Conservation (phyloP, 2,329 filamentous ascomycete genomes). For the Epichloe coenophiala region DNA sequence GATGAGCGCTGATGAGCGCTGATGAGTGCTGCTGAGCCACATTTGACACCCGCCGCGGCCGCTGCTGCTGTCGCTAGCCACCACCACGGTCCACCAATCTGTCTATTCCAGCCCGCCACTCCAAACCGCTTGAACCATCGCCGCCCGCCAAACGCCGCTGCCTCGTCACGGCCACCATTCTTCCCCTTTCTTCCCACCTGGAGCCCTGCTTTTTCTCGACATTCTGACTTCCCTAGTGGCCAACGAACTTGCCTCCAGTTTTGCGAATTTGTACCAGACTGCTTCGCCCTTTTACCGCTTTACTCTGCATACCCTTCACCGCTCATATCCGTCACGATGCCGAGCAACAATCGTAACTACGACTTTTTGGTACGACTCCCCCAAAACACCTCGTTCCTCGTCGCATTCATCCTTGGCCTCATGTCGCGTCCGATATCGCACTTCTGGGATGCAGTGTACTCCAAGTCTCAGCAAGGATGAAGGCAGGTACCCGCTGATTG, state of each 20-base stretch:
- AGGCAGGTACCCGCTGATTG: background rate
- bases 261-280: background rate
- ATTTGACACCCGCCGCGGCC: background rate
- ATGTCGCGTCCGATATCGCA: background rate
- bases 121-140: slow-evolving; percentile 3
- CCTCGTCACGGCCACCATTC: slow-evolving; percentile 3
- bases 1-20: background rate
- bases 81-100: background rate
- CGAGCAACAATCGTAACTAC: slow-evolving; percentile 95
- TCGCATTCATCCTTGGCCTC: background rate
- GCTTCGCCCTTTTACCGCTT: background rate
- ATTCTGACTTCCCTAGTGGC: background rate
- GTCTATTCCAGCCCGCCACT: background rate
- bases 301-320: slow-evolving; percentile 1
- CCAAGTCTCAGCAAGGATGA: background rate
- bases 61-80: background rate
- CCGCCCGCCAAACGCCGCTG: slow-evolving; percentile 5
- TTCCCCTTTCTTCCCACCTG: slow-evolving; percentile 3
- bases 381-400: slow-evolving; percentile 9
- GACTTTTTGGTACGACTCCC: slow-evolving; percentile 73
- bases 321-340: slow-evolving; percentile 47
- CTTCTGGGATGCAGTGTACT: background rate
- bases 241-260: background rate
- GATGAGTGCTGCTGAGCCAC: too few species aligned
- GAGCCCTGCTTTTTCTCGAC: slow-evolving; percentile 1